Evolutionary conservation across 2,329 filamentous ascomycete genomes (phyloP).

Genomic region (Trichoderma sp.): DNA sequence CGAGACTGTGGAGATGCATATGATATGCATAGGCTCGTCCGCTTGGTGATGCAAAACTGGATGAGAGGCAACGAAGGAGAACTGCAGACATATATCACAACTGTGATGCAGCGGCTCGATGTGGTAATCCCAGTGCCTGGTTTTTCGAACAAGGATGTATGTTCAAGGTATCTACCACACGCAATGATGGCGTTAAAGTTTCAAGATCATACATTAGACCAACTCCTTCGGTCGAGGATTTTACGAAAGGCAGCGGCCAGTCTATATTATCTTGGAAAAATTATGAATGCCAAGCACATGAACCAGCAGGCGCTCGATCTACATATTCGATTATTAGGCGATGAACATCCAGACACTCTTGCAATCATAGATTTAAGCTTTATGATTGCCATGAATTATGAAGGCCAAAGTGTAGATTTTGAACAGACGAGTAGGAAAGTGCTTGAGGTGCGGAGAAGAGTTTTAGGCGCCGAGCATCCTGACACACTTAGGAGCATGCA

Average conservation of each 20-base stretch:
- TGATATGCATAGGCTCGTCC: neutral
- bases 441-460: too few species aligned
- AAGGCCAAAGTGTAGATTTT: too few species aligned
- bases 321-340: neutral
- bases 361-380: too few species aligned
- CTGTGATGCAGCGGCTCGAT: neutral
- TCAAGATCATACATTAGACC: neutral
- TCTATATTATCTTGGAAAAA: neutral
- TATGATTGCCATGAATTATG: accelerated
- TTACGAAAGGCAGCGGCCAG: neutral
- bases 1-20: neutral
- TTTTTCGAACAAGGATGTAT: neutral
- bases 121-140: accelerated
- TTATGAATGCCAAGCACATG: neutral
- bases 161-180: neutral
- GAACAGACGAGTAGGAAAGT: too few species aligned
- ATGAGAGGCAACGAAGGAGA: neutral
- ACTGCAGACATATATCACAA: neutral
- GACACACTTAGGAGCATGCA: too few species aligned
- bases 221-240: accelerated
- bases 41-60: neutral
- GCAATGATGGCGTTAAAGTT: neutral
- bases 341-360: too few species aligned
- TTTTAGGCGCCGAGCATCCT: too few species aligned
- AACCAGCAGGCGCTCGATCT: neutral